phyloP scores from a whole-genome alignment of 306 rosid species.

The Gynostemma pentaphyllum region DNA sequence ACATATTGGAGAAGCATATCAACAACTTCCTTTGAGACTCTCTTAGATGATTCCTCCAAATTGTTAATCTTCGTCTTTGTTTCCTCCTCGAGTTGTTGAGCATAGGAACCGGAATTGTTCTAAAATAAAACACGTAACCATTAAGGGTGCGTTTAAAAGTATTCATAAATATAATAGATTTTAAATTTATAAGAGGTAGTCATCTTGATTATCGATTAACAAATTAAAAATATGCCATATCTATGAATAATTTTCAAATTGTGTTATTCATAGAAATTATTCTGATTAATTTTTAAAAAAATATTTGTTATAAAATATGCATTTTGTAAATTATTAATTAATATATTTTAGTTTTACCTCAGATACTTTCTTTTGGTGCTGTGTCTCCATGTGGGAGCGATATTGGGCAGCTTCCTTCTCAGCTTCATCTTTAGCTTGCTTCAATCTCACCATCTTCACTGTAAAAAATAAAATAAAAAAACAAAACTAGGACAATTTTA shows the following conservation, averaged over 20 bases:
- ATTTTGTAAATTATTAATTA: too few species aligned
- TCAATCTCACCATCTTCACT: constrained; percentile 57
- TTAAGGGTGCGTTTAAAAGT: neutral
- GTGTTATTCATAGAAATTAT: too few species aligned
- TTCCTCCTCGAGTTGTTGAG: constrained; percentile 57
- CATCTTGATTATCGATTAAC: too few species aligned
- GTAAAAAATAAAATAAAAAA: constrained; percentile 2
- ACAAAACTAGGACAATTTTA: too few species aligned
- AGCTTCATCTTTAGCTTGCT: constrained; percentile 70
- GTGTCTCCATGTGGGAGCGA: constrained; percentile 53
- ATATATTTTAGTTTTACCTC: too few species aligned
- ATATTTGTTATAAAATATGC: too few species aligned
- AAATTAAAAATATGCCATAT: neutral
- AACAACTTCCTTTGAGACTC: constrained; percentile 35
- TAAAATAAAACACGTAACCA: constrained; percentile 9
- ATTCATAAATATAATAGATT: too few species aligned
- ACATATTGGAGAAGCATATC: constrained; percentile 52
- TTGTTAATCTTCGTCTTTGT: constrained; percentile 38
- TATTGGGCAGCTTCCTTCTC: constrained; percentile 44
- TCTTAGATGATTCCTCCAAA: constrained; percentile 36
- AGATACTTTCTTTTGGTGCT: constrained; percentile 41
- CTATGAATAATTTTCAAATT: too few species aligned
- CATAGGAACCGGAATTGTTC: constrained; percentile 54
- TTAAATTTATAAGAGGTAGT: neutral
- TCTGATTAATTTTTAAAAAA: too few species aligned